Conservation (phyloP, 2,329 filamentous ascomycete genomes). For the Penicillium sp. region DNA sequence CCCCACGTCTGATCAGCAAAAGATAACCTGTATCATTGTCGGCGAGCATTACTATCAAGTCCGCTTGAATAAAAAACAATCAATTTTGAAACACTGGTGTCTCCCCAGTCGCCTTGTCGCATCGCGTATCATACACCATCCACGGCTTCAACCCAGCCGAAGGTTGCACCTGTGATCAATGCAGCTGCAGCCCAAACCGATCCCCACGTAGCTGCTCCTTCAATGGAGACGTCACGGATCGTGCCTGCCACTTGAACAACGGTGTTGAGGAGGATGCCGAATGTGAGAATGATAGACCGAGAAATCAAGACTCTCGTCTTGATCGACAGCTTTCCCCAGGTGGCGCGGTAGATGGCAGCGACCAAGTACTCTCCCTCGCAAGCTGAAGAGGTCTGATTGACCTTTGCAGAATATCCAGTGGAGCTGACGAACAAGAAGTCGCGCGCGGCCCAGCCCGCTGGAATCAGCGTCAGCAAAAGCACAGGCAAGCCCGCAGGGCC, state of each 20-base stretch:
- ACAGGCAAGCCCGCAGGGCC: constrained; percentile 55
- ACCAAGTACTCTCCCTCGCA: constrained; percentile 69
- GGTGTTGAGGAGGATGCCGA: constrained; percentile 53
- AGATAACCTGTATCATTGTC: not conserved
- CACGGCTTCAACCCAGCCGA: constrained; percentile 44
- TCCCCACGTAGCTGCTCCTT: constrained; percentile 73
- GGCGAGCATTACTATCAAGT: not conserved
- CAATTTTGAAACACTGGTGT: not conserved
- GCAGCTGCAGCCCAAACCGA: constrained; percentile 68
- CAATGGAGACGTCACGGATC: constrained; percentile 67
- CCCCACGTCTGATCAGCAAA: not conserved
- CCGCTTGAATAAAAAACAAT: not conserved
- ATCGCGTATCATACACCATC: constrained; percentile 32
- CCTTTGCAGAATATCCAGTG: constrained; percentile 45
- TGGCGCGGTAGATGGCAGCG: constrained; percentile 61
- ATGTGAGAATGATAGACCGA: constrained; percentile 58
- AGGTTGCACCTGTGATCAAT: constrained; percentile 31
- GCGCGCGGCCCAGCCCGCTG: constrained; percentile 70
- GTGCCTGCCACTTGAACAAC: constrained; percentile 67
- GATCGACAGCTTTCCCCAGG: constrained; percentile 63
- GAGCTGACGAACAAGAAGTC: constrained; percentile 71
- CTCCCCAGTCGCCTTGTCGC: not conserved
- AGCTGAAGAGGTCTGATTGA: constrained; percentile 60
- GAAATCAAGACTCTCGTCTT: constrained; percentile 65
- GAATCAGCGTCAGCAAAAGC: constrained; percentile 58